A percentile compares a stretch with the other conserved stretches of the same genome.
phyloP scores from a whole-genome alignment of 2,329 filamentous ascomycete species.

The Chaetomiaceae sp. region DNA sequence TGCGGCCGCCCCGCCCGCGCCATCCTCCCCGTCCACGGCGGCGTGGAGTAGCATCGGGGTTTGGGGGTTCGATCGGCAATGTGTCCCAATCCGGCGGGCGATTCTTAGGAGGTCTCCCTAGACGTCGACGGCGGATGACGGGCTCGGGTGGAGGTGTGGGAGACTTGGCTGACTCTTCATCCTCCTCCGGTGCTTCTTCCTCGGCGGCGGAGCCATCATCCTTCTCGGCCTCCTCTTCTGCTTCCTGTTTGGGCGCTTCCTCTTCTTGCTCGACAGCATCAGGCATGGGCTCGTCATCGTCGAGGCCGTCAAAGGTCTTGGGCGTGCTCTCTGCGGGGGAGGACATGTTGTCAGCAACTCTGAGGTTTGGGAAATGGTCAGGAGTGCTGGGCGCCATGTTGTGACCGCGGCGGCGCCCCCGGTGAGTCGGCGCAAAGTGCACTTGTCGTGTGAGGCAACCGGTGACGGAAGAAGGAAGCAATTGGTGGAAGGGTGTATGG shows the following conservation, averaged over 20 bases:
- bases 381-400: background rate
- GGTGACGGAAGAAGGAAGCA: background rate
- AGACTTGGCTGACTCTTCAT: conserved; percentile 44
- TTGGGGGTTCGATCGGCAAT: conserved; percentile 51
- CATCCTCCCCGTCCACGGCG: conserved; percentile 67
- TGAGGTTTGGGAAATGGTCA: background rate
- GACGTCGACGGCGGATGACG: conserved; percentile 67
- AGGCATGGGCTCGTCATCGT: conserved; percentile 43
- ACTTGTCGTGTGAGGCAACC: background rate
- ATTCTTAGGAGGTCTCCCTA: conserved; percentile 85
- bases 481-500: background rate
- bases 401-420: background rate
- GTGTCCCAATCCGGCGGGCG: conserved; percentile 72
- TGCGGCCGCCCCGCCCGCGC: conserved; percentile 60
- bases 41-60: conserved; percentile 53
- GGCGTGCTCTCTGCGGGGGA: conserved; percentile 45
- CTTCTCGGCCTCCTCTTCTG: conserved; percentile 46
- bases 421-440: background rate
- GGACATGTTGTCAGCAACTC: background rate
- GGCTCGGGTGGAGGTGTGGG: conserved; percentile 55
- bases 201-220: conserved; percentile 35
- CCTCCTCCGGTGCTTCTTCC: conserved; percentile 41
- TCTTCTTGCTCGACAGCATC: conserved; percentile 37
- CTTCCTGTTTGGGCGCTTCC: conserved; percentile 35
- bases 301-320: conserved; percentile 38